phyloP scores from a whole-genome alignment of 805 yeast species.

The Tetrapisispora nanseiensis region DNA sequence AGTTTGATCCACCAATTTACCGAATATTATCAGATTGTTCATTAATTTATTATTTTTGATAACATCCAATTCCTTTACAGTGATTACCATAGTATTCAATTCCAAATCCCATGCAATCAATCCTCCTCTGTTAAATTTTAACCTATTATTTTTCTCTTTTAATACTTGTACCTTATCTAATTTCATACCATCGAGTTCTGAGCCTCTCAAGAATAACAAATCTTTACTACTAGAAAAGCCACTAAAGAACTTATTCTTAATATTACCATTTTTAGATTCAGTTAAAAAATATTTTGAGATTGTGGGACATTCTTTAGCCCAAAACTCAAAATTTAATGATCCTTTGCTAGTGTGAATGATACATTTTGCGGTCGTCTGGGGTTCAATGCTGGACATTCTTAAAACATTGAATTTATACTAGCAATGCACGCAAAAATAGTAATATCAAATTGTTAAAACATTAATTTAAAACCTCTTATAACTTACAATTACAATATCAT shows the following conservation, averaged over 20 bases:
- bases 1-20: constrained; percentile 48
- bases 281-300: constrained; percentile 41
- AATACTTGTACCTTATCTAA: constrained; percentile 4
- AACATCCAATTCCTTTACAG: constrained; percentile 40
- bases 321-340: constrained; percentile 46
- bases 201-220: background rate
- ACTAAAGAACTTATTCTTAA: constrained; percentile 33
- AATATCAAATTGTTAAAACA: too few species aligned
- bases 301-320: constrained; percentile 58
- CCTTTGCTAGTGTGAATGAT: constrained; percentile 50
- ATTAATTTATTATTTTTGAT: constrained; percentile 27
- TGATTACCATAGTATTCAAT: constrained; percentile 33
- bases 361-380: constrained; percentile 54
- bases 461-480: too few species aligned
- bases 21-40: constrained; percentile 31
- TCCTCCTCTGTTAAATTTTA: constrained; percentile 45
- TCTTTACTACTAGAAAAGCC: background rate
- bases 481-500: too few species aligned
- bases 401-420: too few species aligned
- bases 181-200: background rate
- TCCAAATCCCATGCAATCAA: constrained; percentile 40
- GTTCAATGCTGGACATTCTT: constrained; percentile 30
- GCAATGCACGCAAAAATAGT: too few species aligned
- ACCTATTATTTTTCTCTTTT: constrained; percentile 42
- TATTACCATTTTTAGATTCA: constrained; percentile 36